A percentile compares a stretch with the other conserved stretches of the same genome.
These are phyloP conservation scores for Penicillium samsonianum DNA, from an alignment of 495 filamentous ascomycete genomes.

Conservation along the genomic window DNA sequence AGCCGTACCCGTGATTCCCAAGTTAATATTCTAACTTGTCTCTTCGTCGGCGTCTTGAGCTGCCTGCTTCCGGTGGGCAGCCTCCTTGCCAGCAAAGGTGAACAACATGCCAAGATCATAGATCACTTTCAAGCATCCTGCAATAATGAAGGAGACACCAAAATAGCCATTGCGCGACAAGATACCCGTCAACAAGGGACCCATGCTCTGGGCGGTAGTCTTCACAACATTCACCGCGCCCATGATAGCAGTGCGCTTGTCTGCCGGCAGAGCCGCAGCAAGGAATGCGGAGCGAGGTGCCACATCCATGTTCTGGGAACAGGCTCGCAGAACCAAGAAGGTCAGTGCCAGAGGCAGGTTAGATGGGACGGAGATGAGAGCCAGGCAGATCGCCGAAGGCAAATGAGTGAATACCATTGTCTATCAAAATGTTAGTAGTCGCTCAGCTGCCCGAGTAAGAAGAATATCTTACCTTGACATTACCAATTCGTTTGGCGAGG, in stretches of 20 bases:
- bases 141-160: constrained; percentile 70
- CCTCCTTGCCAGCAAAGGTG: constrained; percentile 58
- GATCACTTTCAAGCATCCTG: constrained; percentile 64
- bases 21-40: neutral
- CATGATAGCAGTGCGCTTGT: constrained; percentile 79
- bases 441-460: neutral
- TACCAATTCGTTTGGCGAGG: constrained; percentile 72
- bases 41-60: neutral
- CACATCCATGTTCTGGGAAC: constrained; percentile 77
- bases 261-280: constrained; percentile 65
- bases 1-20: neutral
- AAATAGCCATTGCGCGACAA: constrained; percentile 62
- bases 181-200: constrained; percentile 70
- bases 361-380: constrained; percentile 64
- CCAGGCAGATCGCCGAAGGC: constrained; percentile 71
- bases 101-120: constrained; percentile 75
- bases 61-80: constrained; percentile 22
- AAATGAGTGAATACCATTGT: constrained; percentile 89
- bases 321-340: constrained; percentile 69
- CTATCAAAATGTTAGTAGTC: constrained; percentile 24
- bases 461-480: constrained; percentile 57
- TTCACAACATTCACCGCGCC: constrained; percentile 69
- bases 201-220: constrained; percentile 60
- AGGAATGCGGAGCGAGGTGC: constrained; percentile 80
- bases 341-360: constrained; percentile 56